Evolutionary conservation across 148 eudicot genomes (phyloP).

Genomic region (Talinum fruticosum): DNA sequence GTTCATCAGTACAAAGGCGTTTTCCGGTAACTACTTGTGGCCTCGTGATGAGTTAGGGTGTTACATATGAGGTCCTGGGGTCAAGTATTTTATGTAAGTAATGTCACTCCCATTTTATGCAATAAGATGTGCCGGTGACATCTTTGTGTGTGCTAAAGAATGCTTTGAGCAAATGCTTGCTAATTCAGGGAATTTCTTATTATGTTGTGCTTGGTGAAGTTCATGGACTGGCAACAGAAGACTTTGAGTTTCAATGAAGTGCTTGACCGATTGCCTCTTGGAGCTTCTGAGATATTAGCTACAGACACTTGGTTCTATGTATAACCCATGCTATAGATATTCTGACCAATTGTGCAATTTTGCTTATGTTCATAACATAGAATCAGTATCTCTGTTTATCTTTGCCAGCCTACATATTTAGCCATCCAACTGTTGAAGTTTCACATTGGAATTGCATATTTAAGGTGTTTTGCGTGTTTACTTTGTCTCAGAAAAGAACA

Average conservation of each 20-base stretch:
- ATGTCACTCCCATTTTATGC: not conserved
- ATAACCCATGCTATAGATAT: not conserved
- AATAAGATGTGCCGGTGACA: not conserved
- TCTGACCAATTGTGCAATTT: not conserved
- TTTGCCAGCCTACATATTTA: not conserved
- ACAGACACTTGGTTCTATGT: not conserved
- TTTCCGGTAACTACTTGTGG: not conserved
- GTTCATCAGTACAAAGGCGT: not conserved
- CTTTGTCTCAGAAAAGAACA: conserved; percentile 31
- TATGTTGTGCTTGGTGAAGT: not conserved
- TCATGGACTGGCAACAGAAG: not conserved
- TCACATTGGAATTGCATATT: not conserved
- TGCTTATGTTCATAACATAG: not conserved
- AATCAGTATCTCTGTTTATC: not conserved
- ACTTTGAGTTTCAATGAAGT: not conserved
- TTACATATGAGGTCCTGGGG: not conserved
- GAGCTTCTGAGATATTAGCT: not conserved
- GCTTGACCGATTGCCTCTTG: not conserved
- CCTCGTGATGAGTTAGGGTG: not conserved
- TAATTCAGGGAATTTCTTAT: not conserved
- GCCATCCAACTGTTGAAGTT: not conserved
- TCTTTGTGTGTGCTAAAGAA: not conserved
- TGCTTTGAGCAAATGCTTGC: not conserved
- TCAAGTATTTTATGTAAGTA: not conserved
- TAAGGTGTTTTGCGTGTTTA: conserved; percentile 2